Base-by-base conservation (phyloP, 108 stramenopile genomes). In the Skeletonema grethae region DNA sequence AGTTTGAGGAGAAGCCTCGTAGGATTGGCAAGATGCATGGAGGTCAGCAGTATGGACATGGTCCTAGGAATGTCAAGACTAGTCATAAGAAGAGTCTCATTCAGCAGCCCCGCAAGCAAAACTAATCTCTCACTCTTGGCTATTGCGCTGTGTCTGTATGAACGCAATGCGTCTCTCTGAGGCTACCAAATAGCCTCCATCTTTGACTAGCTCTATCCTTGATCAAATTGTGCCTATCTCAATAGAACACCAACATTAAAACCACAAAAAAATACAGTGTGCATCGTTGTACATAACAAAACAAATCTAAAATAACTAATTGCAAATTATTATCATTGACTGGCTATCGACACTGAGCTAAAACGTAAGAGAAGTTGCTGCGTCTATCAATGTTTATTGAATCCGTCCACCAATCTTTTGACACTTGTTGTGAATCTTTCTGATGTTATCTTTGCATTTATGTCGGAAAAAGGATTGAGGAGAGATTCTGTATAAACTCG, bases 61-160 rank as follows among this genome's bases (percentile, higher is more conserved):
- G 45, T 56, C 46, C 69, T 22, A 77, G 70, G 65, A 77, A 70
- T 39, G 34, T 63, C 24, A 76, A 76, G 35, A 68, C 59, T 34
- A 34, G 41, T 38, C 68, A 57, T 58, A 59, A 65, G 8, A 32
- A 53, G 39, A 25, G 32, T n/a, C 57, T 31, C 2, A 65, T 77
- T 29, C 76, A 77, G 43, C 76, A 77, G 65, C 76, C 76, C 0
- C 65, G 76, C 46, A 77, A 70, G 69, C 69, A 65, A 41, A 65
- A 66, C 63, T 77, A 38, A 25, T 13, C 25, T 18, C 29, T 0
- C 24, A 28, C 0, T 28, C 25, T 10, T 28, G 35, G 28, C 29
- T 15, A 24, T 3, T 29, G 25, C 25, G 25, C 25, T 28, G 25
- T 28, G 25, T 28, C 25, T 28, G 25, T 28, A 28, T 28, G 25